Evolutionary conservation across 2,329 filamentous ascomycete species (phyloP), one percentile per base, ranked within the genome.

Genomic region (Cercospora canescens): DNA sequence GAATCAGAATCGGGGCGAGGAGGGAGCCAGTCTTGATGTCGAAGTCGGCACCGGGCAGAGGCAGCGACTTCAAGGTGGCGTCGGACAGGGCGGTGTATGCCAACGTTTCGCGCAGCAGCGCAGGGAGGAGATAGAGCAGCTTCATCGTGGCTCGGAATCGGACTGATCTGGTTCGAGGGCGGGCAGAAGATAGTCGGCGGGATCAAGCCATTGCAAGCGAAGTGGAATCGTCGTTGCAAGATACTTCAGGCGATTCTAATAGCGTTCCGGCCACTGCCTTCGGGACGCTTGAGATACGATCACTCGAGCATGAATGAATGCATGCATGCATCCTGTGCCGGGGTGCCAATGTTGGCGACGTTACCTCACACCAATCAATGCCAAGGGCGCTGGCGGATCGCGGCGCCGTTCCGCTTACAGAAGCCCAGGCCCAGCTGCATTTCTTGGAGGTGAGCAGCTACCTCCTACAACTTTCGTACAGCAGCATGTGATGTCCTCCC

Each of bases 1-100:
- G 90, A 59, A 91, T 88, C 62, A 99, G 84, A 73, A 99, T 94
- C 1, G 94, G 95, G 3, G 94, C 86, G 34, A 99, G 87, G 18
- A 99, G 85, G 4, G 86, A 82, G 71, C 93, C 93, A 35, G 83
- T 85, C 67, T 90, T 80, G 72, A 95, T 92, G 79, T 97, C 87
- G 77, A 97, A 94, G 69, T 79, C 73, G 66, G 76, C 69, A 67
- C 87, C 89, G 1, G 89, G 89, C n/a, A 85, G 86, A 12, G 93
- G 91, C 16, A 99, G 86, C 60, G 82, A 83, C 69, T 84, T 85
- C 50, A 98, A 84, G 35, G 91, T 89, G 64, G 87, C 85, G 80
- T 97, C 91, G 37, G 92, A 92, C 65, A 98, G 83, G 26, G 83
- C 75, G 50, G 83, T 82, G 78, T 89, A 90, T 63, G 85, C 85